A percentile compares a stretch with the other conserved stretches of the same genome.
Evolutionary conservation across 2,329 filamentous ascomycete species (phyloP).

Genomic region (Apiospora phragmitis): DNA sequence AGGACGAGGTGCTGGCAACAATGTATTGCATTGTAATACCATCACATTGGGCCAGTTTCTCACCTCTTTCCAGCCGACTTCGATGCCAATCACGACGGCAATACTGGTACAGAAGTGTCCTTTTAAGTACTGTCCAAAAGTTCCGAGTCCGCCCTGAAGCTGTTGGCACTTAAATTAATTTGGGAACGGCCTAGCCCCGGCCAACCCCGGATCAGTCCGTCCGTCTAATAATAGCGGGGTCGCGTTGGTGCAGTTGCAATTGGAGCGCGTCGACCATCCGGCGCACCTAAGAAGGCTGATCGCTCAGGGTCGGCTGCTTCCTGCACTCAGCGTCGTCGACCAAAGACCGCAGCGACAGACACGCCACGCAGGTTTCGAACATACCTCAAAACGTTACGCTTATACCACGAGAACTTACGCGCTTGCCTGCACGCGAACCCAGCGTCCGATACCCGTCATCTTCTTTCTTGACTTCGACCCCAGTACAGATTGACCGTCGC

Average conservation of each 20-base stretch:
- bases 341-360: not conserved
- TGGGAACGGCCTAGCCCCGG: not conserved
- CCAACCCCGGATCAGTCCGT: constrained; percentile 1
- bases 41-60: not conserved
- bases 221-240: constrained; percentile 7
- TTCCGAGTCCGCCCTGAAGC: not conserved
- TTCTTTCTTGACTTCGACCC: not conserved
- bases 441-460: not conserved
- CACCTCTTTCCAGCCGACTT: not conserved
- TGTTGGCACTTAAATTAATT: not conserved
- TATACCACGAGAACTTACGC: not conserved
- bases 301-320: not conserved
- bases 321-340: not conserved
- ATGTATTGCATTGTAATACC: not conserved
- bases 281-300: not conserved
- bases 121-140: not conserved
- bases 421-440: not conserved
- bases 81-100: not conserved
- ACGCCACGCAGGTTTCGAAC: not conserved
- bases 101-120: not conserved
- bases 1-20: not conserved
- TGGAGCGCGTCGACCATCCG: not conserved
- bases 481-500: not conserved
- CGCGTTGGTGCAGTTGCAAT: constrained; percentile 1
- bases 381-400: not conserved